Conservation (phyloP, 1,284 basidiomycete genomes). For the Peniophora sp. region DNA sequence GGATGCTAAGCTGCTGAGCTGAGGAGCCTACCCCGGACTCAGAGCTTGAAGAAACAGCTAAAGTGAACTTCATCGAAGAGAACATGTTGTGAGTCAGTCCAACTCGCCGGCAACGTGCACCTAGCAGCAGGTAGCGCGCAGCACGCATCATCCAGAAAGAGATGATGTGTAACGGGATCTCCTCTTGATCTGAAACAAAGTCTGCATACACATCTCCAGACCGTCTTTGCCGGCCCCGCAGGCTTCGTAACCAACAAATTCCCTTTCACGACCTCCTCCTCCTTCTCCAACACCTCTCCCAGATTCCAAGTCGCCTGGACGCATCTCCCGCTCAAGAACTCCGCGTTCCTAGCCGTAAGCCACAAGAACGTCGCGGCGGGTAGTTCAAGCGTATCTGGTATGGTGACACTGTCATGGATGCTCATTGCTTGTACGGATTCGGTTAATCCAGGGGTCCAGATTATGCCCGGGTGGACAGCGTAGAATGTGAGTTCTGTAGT, state of each 20-base stretch:
- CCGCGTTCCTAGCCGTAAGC: neutral
- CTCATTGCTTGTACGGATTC: neutral
- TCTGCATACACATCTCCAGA: too few relatives aligned
- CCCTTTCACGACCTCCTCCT: slow-evolving; percentile 4
- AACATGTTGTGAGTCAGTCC: too few relatives aligned
- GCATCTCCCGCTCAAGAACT: neutral
- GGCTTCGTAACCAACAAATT: slow-evolving; percentile 5
- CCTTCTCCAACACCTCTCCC: slow-evolving; percentile 6
- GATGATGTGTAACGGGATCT: too few relatives aligned
- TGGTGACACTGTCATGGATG: neutral
- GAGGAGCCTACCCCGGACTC: too few relatives aligned
- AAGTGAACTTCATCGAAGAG: too few relatives aligned
- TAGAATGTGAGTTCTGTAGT: neutral
- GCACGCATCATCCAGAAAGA: too few relatives aligned
- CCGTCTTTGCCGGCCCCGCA: neutral
- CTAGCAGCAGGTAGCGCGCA: too few relatives aligned
- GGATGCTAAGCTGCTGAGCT: too few relatives aligned
- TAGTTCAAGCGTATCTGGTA: neutral
- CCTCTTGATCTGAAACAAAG: too few relatives aligned
- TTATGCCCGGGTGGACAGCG: neutral
- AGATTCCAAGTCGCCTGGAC: slow-evolving; percentile 8
- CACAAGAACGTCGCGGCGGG: neutral
- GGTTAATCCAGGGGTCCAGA: neutral
- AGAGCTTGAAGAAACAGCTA: too few relatives aligned
- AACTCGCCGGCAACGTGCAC: too few relatives aligned